phyloP scores from a whole-genome alignment of 2,329 filamentous ascomycete genomes.

The Monosporascus cannonballus region DNA sequence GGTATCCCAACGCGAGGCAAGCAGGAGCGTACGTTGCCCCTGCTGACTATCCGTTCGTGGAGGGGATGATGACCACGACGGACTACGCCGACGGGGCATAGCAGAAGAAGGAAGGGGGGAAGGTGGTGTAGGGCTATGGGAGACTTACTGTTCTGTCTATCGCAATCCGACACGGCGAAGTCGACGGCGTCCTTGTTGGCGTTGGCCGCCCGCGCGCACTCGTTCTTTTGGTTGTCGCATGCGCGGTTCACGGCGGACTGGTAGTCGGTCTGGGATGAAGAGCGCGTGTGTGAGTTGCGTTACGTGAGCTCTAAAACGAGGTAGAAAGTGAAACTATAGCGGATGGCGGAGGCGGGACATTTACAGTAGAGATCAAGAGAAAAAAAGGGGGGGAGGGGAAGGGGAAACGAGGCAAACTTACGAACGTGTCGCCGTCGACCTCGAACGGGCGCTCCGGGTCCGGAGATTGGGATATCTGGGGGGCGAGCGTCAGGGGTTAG shows the following conservation, averaged over 20 bases:
- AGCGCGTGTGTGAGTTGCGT: too few relatives aligned
- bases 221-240: constrained; percentile 45
- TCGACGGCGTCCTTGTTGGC: constrained; percentile 15
- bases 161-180: constrained; percentile 38
- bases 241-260: constrained; percentile 34
- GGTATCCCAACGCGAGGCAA: not conserved
- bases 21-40: too few relatives aligned
- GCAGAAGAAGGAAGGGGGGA: not conserved
- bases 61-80: not conserved
- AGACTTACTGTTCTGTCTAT: constrained; percentile 37
- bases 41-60: not conserved
- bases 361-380: not conserved
- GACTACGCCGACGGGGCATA: not conserved
- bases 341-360: not conserved
- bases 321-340: not conserved
- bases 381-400: not conserved
- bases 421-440: constrained; percentile 39
- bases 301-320: not conserved
- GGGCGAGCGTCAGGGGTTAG: not conserved
- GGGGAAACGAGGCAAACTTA: constrained; percentile 18
- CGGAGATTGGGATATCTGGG: constrained; percentile 33
- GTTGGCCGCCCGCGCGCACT: constrained; percentile 38
- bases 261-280: constrained; percentile 32
- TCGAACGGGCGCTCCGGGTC: constrained; percentile 34
- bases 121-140: not conserved